Percentiles rank a stretch among this genome's conserved stretches.
These are phyloP conservation scores for Ganoderma leucocontextum DNA, from an alignment of 1,284 basidiomycete genomes.

Conservation along the genomic window DNA sequence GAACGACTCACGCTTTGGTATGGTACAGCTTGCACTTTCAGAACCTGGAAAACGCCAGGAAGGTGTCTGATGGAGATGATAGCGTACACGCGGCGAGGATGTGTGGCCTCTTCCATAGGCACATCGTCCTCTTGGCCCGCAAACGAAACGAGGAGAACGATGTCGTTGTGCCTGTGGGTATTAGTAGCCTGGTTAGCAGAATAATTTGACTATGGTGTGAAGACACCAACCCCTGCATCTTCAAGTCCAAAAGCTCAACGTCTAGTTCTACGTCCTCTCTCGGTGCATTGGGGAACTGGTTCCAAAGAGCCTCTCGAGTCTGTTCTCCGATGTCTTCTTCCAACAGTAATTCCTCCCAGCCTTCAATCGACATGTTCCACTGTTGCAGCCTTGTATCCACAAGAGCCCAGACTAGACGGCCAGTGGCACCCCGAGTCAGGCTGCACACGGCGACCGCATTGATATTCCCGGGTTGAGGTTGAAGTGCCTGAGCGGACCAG, in stretches of 20 bases:
- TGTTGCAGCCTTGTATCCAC: conserved; percentile 72
- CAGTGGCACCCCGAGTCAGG: conserved; percentile 44
- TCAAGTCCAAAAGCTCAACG: conserved; percentile 74
- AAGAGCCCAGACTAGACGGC: conserved; percentile 68
- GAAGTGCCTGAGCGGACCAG: conserved; percentile 48
- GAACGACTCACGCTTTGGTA: conserved; percentile 71
- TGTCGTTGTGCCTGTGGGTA: conserved; percentile 52
- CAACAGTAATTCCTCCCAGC: conserved; percentile 68
- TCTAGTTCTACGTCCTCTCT: conserved; percentile 60
- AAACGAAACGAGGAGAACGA: conserved; percentile 74
- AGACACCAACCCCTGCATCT: conserved; percentile 61
- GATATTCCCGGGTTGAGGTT: conserved; percentile 61
- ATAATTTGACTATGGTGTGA: background rate
- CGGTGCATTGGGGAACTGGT: conserved; percentile 48
- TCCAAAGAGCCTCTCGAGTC: conserved; percentile 52
- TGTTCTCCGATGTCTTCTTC: conserved; percentile 61
- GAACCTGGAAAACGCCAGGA: conserved; percentile 53
- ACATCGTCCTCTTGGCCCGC: conserved; percentile 59
- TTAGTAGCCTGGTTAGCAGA: background rate
- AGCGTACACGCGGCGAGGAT: conserved; percentile 69
- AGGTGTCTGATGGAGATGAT: conserved; percentile 57
- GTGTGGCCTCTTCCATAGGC: conserved; percentile 49
- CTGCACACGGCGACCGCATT: conserved; percentile 63
- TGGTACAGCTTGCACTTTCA: conserved; percentile 64
- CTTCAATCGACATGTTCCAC: conserved; percentile 71